Conservation (phyloP, 192 early-diverging fungal genomes). For the Coemansia asiatica region DNA sequence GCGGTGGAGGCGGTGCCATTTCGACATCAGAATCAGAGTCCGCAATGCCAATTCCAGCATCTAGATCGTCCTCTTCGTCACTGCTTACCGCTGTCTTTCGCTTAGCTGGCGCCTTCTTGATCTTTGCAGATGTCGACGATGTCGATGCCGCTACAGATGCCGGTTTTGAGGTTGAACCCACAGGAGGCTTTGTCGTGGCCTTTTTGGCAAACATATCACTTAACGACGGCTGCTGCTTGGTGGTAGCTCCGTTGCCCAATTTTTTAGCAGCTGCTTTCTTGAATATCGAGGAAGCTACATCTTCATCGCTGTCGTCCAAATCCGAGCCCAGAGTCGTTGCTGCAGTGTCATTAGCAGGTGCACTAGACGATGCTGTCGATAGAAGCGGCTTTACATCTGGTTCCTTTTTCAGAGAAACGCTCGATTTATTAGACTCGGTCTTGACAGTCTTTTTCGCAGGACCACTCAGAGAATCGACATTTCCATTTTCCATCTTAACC, state of each 20-base stretch:
- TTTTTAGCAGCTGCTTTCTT: slow-evolving; percentile 34
- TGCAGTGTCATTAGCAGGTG: slow-evolving; percentile 5
- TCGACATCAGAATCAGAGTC: slow-evolving; percentile 23
- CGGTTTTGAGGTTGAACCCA: background rate
- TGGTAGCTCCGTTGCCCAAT: background rate
- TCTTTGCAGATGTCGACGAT: background rate
- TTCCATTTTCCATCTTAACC: slow-evolving; percentile 28
- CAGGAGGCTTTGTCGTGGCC: background rate
- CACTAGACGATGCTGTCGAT: slow-evolving; percentile 7
- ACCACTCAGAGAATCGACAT: background rate
- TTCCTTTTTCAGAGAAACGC: slow-evolving; percentile 9
- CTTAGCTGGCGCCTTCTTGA: slow-evolving; percentile 11
- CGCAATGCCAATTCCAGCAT: slow-evolving; percentile 1
- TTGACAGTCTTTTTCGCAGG: slow-evolving; percentile 20
- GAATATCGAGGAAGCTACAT: slow-evolving; percentile 33
- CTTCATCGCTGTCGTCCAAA: slow-evolving; percentile 54
- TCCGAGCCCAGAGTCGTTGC: slow-evolving; percentile 46
- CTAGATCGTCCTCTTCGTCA: slow-evolving; percentile 38
- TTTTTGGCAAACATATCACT: slow-evolving; percentile 30
- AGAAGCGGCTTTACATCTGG: slow-evolving; percentile 8
- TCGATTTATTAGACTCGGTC: slow-evolving; percentile 9
- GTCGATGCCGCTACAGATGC: slow-evolving; percentile 2
- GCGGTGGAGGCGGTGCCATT: slow-evolving; percentile 16
- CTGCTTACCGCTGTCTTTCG: slow-evolving; percentile 13
- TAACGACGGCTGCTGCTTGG: slow-evolving; percentile 23